These are phyloP conservation scores for Lophiotrema nucula DNA, from an alignment of 495 filamentous ascomycete genomes.

Conservation along the genomic window DNA sequence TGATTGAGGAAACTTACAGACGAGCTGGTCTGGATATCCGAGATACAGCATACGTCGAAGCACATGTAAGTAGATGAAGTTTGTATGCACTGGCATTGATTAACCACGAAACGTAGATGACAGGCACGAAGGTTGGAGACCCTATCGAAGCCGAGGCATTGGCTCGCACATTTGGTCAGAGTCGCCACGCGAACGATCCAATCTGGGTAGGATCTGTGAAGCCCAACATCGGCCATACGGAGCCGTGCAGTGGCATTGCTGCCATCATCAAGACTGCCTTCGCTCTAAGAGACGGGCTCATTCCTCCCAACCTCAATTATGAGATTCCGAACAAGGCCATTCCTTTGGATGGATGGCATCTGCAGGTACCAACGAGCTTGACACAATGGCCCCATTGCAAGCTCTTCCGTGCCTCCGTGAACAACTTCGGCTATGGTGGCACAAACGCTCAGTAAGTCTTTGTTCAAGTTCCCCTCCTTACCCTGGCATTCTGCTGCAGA, in stretches of 20 bases:
- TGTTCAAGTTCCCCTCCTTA: too few relatives aligned
- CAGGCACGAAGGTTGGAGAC: constrained; percentile 46
- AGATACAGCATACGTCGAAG: constrained; percentile 18
- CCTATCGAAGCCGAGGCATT: constrained; percentile 60
- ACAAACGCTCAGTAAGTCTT: constrained; percentile 34
- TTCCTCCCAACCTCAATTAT: constrained; percentile 37
- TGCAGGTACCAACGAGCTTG: constrained; percentile 12
- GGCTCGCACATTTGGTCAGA: constrained; percentile 44
- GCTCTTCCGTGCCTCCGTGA: constrained; percentile 36
- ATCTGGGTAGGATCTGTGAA: constrained; percentile 27
- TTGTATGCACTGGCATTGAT: too few relatives aligned
- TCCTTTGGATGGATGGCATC: constrained; percentile 17
- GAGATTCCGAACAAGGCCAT: constrained; percentile 43
- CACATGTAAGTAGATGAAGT: constrained; percentile 37
- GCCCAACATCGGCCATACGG: constrained; percentile 42
- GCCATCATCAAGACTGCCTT: constrained; percentile 42
- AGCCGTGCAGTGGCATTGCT: constrained; percentile 40
- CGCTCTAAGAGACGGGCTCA: constrained; percentile 36
- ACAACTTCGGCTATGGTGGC: constrained; percentile 45
- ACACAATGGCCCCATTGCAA: constrained; percentile 5
- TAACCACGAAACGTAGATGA: too few relatives aligned
- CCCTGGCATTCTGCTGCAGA: too few relatives aligned
- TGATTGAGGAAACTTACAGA: constrained; percentile 11
- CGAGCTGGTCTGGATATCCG: constrained; percentile 34
- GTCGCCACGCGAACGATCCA: constrained; percentile 5